Conservation (phyloP, 2,329 filamentous ascomycete species). For the Apiospora phragmitis region DNA sequence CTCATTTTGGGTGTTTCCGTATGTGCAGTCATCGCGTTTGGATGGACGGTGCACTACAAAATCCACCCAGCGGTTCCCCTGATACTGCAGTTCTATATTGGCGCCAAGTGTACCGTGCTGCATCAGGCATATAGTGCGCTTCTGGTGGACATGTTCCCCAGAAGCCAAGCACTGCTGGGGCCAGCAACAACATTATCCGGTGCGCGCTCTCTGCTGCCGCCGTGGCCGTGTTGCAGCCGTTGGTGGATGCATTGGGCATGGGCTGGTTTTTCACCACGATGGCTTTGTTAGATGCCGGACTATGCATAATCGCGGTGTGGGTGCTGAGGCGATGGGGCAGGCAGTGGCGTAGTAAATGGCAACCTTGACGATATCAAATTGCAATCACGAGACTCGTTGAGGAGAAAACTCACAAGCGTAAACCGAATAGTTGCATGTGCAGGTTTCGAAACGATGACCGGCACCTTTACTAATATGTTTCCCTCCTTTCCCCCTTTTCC, state of each 20-base stretch:
- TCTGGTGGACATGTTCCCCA: conserved; percentile 22
- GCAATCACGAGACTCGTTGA: background rate
- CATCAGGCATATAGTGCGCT: conserved; percentile 21
- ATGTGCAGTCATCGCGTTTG: conserved; percentile 23
- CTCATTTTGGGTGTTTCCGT: conserved; percentile 18
- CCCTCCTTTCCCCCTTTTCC: background rate
- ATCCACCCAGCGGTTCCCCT: conserved; percentile 21
- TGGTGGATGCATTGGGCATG: conserved; percentile 33
- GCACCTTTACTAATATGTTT: background rate
- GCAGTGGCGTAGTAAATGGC: background rate
- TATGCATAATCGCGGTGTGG: background rate
- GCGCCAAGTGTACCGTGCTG: conserved; percentile 16
- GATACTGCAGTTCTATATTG: conserved; percentile 21
- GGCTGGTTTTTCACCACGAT: conserved; percentile 44
- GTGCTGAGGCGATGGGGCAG: background rate
- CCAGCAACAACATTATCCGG: conserved; percentile 19
- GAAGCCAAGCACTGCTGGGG: conserved; percentile 20
- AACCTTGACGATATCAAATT: background rate
- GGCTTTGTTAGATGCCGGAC: background rate
- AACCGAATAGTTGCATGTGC: background rate
- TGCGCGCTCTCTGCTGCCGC: conserved; percentile 18
- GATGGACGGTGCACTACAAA: conserved; percentile 23
- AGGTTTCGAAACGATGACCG: background rate
- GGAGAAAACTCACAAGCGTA: background rate
- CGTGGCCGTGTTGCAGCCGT: conserved; percentile 23